Conservation (phyloP, 768 basidiomycete genomes). For the Serendipita sp. region DNA sequence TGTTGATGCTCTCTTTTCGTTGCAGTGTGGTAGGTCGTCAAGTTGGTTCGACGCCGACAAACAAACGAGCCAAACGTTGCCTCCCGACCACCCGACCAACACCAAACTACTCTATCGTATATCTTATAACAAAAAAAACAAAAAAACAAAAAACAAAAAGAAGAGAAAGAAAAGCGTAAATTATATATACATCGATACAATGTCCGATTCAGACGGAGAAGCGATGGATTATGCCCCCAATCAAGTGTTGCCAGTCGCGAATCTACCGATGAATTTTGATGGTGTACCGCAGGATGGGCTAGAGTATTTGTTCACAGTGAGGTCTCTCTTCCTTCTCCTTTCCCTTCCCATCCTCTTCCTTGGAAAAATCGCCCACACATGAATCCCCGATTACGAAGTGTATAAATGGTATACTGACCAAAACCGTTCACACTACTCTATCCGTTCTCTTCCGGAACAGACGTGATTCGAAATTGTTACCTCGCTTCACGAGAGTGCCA, state of each 20-base stretch:
- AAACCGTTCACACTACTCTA: not conserved
- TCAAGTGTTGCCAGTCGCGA: conserved; percentile 52
- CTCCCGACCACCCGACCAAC: no score
- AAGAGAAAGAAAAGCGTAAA: no score
- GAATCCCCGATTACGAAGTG: no score
- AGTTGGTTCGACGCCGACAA: no score
- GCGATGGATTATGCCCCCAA: conserved; percentile 8
- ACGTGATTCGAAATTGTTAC: conserved; percentile 52
- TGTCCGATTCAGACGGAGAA: conserved; percentile 20
- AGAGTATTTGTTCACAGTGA: conserved; percentile 68
- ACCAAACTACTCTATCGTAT: no score
- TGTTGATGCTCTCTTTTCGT: no score
- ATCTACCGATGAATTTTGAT: conserved; percentile 52
- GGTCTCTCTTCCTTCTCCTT: conserved; percentile 28
- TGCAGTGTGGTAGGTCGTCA: no score
- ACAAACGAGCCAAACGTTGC: no score
- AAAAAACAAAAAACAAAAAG: no score
- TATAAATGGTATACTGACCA: no score
- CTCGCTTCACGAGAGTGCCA: conserved; percentile 42
- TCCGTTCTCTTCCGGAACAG: conserved; percentile 23
- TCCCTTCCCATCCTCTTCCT: not conserved
- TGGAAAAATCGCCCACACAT: no score
- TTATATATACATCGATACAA: conserved; percentile 22
- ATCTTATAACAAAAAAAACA: no score
- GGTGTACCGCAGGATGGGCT: conserved; percentile 50